These are phyloP conservation scores for Halenospora varia DNA, from an alignment of 495 filamentous ascomycete species.

Conservation along the genomic window DNA sequence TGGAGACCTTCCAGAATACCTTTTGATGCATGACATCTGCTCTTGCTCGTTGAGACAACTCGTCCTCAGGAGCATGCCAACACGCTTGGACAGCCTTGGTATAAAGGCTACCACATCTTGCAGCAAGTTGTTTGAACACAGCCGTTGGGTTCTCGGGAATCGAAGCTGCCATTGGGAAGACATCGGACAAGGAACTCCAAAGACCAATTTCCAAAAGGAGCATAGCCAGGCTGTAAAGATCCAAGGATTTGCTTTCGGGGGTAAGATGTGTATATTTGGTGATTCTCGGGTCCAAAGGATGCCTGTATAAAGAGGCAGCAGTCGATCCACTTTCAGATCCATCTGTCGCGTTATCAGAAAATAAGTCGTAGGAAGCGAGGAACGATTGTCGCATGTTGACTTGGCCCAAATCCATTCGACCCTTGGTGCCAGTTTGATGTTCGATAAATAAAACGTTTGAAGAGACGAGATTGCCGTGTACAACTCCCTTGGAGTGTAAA, in stretches of 20 bases:
- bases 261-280: constrained; percentile 46
- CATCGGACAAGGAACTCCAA: constrained; percentile 72
- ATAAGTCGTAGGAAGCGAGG: constrained; percentile 77
- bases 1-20: constrained; percentile 37
- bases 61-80: constrained; percentile 70
- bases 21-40: constrained; percentile 35
- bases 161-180: constrained; percentile 37
- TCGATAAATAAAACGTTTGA: constrained; percentile 79
- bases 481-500: constrained; percentile 68
- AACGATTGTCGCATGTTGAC: constrained; percentile 71
- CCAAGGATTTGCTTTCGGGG: constrained; percentile 57
- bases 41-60: constrained; percentile 32
- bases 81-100: constrained; percentile 78
- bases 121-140: constrained; percentile 55
- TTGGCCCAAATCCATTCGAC: constrained; percentile 37
- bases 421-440: constrained; percentile 37
- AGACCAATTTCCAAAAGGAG: constrained; percentile 82
- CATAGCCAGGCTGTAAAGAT: constrained; percentile 81
- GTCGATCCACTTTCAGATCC: constrained; percentile 22
- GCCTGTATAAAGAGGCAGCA: constrained; percentile 57
- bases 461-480: constrained; percentile 77
- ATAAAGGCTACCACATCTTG: constrained; percentile 73
- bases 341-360: constrained; percentile 57
- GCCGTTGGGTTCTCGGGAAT: constrained; percentile 21
- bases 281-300: constrained; percentile 67